Evolutionary conservation across 495 filamentous ascomycete species (phyloP), one percentile per base, ranked within the genome.

Genomic region (Lineolata rhizophorae): DNA sequence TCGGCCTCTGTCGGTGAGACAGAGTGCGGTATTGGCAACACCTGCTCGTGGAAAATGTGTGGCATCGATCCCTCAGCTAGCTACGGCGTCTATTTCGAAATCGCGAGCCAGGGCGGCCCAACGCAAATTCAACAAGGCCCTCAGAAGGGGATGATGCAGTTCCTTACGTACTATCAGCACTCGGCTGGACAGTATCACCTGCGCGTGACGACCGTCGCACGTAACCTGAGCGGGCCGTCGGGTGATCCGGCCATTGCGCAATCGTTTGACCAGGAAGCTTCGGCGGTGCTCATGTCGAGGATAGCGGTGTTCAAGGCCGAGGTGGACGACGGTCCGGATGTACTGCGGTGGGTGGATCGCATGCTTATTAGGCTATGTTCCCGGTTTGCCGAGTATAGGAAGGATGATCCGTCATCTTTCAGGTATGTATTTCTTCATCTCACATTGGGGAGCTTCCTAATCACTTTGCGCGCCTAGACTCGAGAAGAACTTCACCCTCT

Each of bases 41-140:
- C 90, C 4, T 95, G 90, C 55, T 85, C 83, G 1, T 99, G 90
- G 90, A 99, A 95, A 57, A 94, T 99, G 83, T 95, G 87, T 45
- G 81, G 80, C 36, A 93, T 99, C 38, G 83, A 93, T 43, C 90
- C 90, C 18, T 72, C 70, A 31, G 71, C 87, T 18, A 92, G 82
- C 43, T 94, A 94, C 41, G 90, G 83, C 31, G 64, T 95, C 38
- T 99, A 95, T 59, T 99, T 93, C 41, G 90, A 99, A 48, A 87
- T 95, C 47, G 85, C 90, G 28, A 81, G 76, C 47, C 90, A 99
- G 57, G 82, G 77, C 25, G 83, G 82, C 12, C 76, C 87, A 14
- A 61, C 79, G 20, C 76, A 82, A 43, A 72, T 84, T 45, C 77
- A 82, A 43, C 81, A 80, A 46, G 75, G 72, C 14, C 74, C 76